These are phyloP conservation scores for Sergeia podlipaevii DNA, from an alignment of 208 protist species.

Conservation along the genomic window DNA sequence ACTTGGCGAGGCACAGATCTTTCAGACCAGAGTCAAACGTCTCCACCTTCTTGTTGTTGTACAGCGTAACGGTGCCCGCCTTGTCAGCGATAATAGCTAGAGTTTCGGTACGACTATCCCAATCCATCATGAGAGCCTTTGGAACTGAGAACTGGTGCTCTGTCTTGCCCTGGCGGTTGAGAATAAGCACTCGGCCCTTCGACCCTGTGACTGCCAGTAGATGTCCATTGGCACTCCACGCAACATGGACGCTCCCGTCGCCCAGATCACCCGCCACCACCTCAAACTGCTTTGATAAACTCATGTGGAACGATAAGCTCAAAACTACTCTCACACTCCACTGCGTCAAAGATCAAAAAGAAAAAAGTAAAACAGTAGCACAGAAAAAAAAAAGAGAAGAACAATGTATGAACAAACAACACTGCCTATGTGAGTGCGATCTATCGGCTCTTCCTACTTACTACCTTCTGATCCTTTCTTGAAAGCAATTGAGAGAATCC, in stretches of 20 bases:
- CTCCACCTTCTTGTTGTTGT: conserved; percentile 64
- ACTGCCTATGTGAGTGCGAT: no score
- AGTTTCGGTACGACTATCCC: conserved; percentile 84
- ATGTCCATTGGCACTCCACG: conserved; percentile 66
- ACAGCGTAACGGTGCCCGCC: conserved; percentile 72
- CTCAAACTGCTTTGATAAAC: conserved; percentile 73
- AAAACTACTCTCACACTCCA: neutral
- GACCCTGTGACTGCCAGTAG: conserved; percentile 71
- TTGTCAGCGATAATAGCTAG: conserved; percentile 86
- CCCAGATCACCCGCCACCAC: conserved; percentile 54
- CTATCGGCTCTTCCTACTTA: no score
- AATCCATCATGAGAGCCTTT: conserved; percentile 76
- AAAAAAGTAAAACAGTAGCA: conserved; percentile 1
- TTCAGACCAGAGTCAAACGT: conserved; percentile 85
- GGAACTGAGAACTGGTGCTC: conserved; percentile 73
- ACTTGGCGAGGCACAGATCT: conserved; percentile 86
- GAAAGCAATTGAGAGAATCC: no score
- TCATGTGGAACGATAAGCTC: conserved; percentile 29
- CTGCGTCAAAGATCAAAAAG: neutral
- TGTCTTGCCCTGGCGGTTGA: conserved; percentile 70
- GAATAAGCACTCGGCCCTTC: conserved; percentile 79
- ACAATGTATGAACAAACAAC: no score
- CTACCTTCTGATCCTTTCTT: no score
- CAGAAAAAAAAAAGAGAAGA: conserved; percentile 9
- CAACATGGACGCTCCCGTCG: conserved; percentile 54